These are phyloP conservation scores for Chlorella vulgaris DNA, from an alignment of 139 green algal genomes.

Conservation along the genomic window DNA sequence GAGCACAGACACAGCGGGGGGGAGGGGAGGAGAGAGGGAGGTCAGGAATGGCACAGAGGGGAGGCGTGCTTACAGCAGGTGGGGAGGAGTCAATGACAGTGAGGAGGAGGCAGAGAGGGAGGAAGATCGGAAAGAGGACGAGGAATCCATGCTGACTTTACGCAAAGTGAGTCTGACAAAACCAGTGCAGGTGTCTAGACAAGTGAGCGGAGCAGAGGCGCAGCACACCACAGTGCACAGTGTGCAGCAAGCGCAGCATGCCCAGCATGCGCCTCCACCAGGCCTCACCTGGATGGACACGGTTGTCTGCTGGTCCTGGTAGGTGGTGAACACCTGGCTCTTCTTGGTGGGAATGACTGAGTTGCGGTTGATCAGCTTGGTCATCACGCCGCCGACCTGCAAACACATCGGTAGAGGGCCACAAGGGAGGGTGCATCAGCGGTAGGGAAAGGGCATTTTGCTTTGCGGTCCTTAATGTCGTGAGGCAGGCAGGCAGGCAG, in stretches of 20 bases:
- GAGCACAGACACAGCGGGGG: neutral
- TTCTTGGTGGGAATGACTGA: constrained; percentile 98
- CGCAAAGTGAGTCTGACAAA: too few species aligned
- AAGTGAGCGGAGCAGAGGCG: neutral
- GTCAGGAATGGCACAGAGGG: too few species aligned
- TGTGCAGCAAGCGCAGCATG: neutral
- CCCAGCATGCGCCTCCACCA: neutral
- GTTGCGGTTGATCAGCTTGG: constrained; percentile 93
- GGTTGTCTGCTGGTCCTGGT: constrained; percentile 95
- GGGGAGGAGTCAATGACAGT: too few species aligned
- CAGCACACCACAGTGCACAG: neutral
- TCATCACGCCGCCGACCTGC: constrained; percentile 96
- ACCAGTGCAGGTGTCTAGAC: neutral
- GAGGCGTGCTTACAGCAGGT: too few species aligned
- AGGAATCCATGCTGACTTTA: too few species aligned
- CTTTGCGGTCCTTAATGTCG: too few species aligned
- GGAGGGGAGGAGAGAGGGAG: neutral
- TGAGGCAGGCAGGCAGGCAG: too few species aligned
- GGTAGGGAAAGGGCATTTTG: neutral
- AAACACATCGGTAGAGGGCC: constrained; percentile 3
- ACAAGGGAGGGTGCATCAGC: neutral
- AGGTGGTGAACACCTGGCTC: constrained; percentile 98
- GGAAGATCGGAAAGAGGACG: too few species aligned
- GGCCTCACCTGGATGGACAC: constrained; percentile 84
- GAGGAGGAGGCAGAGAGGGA: too few species aligned